These are phyloP conservation scores for Pelargonium cotyledonis DNA, from an alignment of 441 rosid species.

Conservation along the genomic window DNA sequence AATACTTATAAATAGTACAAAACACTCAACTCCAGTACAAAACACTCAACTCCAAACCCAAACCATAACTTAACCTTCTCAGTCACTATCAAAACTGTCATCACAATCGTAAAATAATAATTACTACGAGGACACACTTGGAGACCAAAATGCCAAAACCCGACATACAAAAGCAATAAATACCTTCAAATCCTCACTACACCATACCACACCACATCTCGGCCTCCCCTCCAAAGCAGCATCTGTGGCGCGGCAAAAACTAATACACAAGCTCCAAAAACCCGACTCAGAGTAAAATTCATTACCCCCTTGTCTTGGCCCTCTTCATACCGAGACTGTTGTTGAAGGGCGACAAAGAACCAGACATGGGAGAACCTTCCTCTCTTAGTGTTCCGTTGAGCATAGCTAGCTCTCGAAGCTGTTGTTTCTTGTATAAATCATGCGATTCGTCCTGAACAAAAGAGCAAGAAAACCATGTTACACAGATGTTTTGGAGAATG, in stretches of 20 bases:
- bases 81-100: slow-evolving; percentile 35
- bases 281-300: slow-evolving; percentile 15
- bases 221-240: slow-evolving; percentile 19
- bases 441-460: slow-evolving; percentile 73
- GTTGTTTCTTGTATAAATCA: slow-evolving; percentile 93
- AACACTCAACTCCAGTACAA: too few species aligned
- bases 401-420: slow-evolving; percentile 86
- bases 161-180: too few species aligned
- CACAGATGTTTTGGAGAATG: background rate
- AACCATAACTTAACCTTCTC: slow-evolving; percentile 19
- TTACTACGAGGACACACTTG: slow-evolving; percentile 11
- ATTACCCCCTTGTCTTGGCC: slow-evolving; percentile 80
- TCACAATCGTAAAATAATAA: slow-evolving; percentile 21
- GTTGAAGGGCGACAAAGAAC: slow-evolving; percentile 84
- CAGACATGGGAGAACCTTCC: slow-evolving; percentile 94
- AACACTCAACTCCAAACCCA: slow-evolving; percentile 13
- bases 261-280: slow-evolving; percentile 33
- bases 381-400: slow-evolving; percentile 88
- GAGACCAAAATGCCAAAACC: too few species aligned
- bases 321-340: slow-evolving; percentile 95
- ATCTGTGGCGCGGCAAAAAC: slow-evolving; percentile 28
- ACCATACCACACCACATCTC: too few species aligned
- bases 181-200: too few species aligned
- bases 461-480: background rate
- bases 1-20: too few species aligned